Percentiles rank a stretch among this genome's conserved stretches.
Conservation (phyloP, 345 rosid species). For the Clarkia xantiana region DNA sequence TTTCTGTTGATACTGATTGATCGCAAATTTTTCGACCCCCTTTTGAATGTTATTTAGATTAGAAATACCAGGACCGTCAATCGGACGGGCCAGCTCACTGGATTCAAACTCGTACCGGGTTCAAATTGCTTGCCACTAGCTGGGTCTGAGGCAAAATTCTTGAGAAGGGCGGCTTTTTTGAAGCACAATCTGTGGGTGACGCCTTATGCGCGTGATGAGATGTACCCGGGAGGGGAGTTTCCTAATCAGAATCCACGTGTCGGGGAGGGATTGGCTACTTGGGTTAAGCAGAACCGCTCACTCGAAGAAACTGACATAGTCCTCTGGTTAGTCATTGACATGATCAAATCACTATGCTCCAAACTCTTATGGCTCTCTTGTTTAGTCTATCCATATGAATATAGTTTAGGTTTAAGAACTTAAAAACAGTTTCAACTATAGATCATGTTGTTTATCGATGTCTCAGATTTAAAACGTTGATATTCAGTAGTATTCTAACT, state of each 20-base stretch:
- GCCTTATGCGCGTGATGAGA: slow-evolving; percentile 37
- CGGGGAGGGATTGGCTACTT: slow-evolving; percentile 61
- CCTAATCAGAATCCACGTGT: slow-evolving; percentile 69
- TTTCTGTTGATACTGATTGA: no score
- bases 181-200: slow-evolving; percentile 75
- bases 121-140: slow-evolving; percentile 67
- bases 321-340: slow-evolving; percentile 33
- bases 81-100: slow-evolving; percentile 57
- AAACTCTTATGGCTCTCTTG: no score
- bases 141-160: slow-evolving; percentile 48
- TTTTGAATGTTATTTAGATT: slow-evolving; percentile 17
- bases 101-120: slow-evolving; percentile 58
- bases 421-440: no score
- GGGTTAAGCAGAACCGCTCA: slow-evolving; percentile 56
- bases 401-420: no score
- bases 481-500: no score
- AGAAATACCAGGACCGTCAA: slow-evolving; percentile 67
- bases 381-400: no score
- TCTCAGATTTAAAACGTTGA: no score
- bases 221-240: slow-evolving; percentile 67
- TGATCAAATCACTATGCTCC: no score
- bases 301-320: slow-evolving; percentile 61
- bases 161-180: slow-evolving; percentile 59
- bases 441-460: no score
- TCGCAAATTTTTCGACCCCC: not conserved